These are phyloP conservation scores for Dictyostelium brefeldianum DNA, from an alignment of 78 protist genomes.

Conservation along the genomic window DNA sequence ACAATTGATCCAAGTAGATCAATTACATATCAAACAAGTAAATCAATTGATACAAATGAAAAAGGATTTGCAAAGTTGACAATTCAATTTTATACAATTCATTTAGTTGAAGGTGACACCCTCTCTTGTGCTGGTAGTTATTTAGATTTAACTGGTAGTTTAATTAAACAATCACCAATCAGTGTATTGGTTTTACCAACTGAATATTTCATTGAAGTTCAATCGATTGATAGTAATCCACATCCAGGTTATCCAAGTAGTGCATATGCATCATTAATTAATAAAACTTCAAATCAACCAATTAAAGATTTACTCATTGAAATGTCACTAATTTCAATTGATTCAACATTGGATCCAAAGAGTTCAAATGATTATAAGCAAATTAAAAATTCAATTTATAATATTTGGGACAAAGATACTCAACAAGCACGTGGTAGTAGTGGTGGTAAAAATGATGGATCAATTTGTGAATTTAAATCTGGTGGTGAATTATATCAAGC, in stretches of 20 bases:
- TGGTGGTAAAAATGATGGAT: background rate
- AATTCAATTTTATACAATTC: background rate
- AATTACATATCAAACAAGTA: background rate
- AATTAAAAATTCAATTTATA: slow-evolving; percentile 2
- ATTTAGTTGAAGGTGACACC: slow-evolving; percentile 16
- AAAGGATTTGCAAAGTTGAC: background rate
- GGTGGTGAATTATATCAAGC: too few relatives aligned
- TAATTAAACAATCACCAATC: background rate
- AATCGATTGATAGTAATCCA: background rate
- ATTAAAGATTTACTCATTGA: background rate
- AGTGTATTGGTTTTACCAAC: background rate
- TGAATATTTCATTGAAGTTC: background rate
- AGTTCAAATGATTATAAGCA: background rate
- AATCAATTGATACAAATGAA: background rate
- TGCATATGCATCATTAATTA: background rate
- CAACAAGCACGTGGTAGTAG: background rate
- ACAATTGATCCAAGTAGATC: background rate
- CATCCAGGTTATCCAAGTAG: background rate
- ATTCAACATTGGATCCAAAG: background rate
- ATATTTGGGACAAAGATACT: background rate
- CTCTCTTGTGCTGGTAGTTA: slow-evolving; percentile 3
- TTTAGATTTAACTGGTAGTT: slow-evolving; percentile 17
- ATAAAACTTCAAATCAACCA: background rate
- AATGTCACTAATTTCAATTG: background rate
- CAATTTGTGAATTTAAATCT: too few relatives aligned